These are phyloP conservation scores for Wickerhamiella sergipiensis DNA, from an alignment of 805 yeast species.

Conservation along the genomic window DNA sequence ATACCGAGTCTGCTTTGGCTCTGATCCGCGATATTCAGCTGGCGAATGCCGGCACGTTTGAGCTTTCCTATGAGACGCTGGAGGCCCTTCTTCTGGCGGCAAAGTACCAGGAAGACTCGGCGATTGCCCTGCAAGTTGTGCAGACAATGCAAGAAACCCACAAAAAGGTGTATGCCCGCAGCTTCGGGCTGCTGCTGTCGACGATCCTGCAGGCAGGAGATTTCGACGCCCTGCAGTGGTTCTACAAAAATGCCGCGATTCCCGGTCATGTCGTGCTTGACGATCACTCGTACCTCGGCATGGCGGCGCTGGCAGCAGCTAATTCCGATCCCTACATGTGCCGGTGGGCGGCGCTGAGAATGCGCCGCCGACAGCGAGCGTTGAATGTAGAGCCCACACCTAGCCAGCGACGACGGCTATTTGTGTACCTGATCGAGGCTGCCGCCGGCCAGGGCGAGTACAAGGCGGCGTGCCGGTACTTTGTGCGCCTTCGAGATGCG, in stretches of 20 bases:
- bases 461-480: slow-evolving; percentile 11
- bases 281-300: slow-evolving; percentile 18
- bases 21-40: slow-evolving; percentile 17
- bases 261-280: slow-evolving; percentile 23
- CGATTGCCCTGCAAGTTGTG: slow-evolving; percentile 17
- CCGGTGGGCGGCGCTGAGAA: slow-evolving; percentile 21
- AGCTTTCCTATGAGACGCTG: slow-evolving; percentile 13
- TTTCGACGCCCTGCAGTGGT: slow-evolving; percentile 19
- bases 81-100: slow-evolving; percentile 19
- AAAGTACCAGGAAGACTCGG: slow-evolving; percentile 18
- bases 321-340: slow-evolving; percentile 20
- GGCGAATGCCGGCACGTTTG: slow-evolving; percentile 14
- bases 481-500: slow-evolving; percentile 14
- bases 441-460: slow-evolving; percentile 10
- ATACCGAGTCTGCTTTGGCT: slow-evolving; percentile 16
- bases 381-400: slow-evolving; percentile 1
- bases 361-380: slow-evolving; percentile 17
- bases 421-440: slow-evolving; percentile 16
- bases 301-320: slow-evolving; percentile 18
- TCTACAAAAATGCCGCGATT: slow-evolving; percentile 16
- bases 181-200: slow-evolving; percentile 23
- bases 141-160: slow-evolving; percentile 10
- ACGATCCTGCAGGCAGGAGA: slow-evolving; percentile 14
- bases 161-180: slow-evolving; percentile 18
- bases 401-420: slow-evolving; percentile 5